A percentile compares a stretch with the other conserved stretches of the same genome.
These are phyloP conservation scores for Nitzschia putrida DNA, from an alignment of 108 stramenopile genomes.

Conservation along the genomic window DNA sequence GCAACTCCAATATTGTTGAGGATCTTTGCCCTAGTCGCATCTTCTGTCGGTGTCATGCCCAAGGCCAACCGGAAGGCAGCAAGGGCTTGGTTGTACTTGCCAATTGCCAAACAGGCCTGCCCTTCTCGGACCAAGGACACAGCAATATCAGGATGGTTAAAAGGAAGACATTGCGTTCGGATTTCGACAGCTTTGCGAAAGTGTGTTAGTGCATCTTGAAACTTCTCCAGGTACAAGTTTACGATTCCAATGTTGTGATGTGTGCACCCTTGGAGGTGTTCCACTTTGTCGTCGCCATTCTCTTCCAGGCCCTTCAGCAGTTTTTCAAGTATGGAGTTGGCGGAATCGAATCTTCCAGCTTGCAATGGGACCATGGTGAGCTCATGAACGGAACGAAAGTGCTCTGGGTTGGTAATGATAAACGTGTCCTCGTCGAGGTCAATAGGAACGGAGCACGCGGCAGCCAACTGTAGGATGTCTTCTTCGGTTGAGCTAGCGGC, in stretches of 20 bases:
- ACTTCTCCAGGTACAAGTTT: conserved; percentile 39
- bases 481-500: conserved; percentile 16
- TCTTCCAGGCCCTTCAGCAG: conserved; percentile 40
- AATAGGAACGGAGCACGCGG: conserved; percentile 49
- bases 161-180: conserved; percentile 33
- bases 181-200: conserved; percentile 43
- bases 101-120: conserved; percentile 43
- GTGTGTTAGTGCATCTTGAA: conserved; percentile 29
- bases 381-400: conserved; percentile 49
- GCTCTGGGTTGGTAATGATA: conserved; percentile 43
- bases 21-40: conserved; percentile 45
- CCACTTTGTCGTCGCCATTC: conserved; percentile 12
- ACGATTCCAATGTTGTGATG: conserved; percentile 61
- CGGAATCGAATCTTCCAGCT: conserved; percentile 35
- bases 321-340: conserved; percentile 46
- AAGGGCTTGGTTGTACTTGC: conserved; percentile 29
- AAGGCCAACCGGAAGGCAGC: conserved; percentile 35
- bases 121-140: conserved; percentile 47
- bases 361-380: conserved; percentile 36
- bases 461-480: conserved; percentile 39
- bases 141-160: conserved; percentile 42
- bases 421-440: conserved; percentile 67
- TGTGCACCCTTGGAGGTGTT: conserved; percentile 41
- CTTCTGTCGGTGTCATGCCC: conserved; percentile 19
- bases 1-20: conserved; percentile 61